A percentile compares a stretch with the other conserved stretches of the same genome.
These are phyloP conservation scores for Penicillium argentinense DNA, from an alignment of 495 filamentous ascomycete genomes.

Conservation along the genomic window DNA sequence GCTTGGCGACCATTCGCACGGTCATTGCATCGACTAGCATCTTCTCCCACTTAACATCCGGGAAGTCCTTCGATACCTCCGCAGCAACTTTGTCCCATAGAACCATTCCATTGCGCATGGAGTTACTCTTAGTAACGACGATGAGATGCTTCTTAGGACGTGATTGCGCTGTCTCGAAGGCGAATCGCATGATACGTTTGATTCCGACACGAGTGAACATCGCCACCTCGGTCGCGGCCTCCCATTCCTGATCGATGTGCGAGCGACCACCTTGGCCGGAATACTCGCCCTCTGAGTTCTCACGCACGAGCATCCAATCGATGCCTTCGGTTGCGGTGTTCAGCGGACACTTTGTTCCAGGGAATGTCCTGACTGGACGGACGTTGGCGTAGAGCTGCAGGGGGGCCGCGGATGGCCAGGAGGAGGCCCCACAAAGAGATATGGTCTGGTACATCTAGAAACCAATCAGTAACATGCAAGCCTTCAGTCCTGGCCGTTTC, in stretches of 20 bases:
- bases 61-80: conserved; percentile 40
- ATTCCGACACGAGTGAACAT: conserved; percentile 49
- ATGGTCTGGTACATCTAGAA: conserved; percentile 49
- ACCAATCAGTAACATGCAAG: background rate
- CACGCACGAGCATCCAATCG: conserved; percentile 52
- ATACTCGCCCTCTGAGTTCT: conserved; percentile 54
- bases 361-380: conserved; percentile 44
- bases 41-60: conserved; percentile 48
- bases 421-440: conserved; percentile 52
- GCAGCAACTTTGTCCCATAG: conserved; percentile 49
- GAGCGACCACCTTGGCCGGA: conserved; percentile 49
- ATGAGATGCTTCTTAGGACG: conserved; percentile 44
- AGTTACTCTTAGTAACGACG: conserved; percentile 54
- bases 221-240: conserved; percentile 46
- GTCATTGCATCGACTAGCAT: conserved; percentile 57
- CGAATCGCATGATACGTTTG: conserved; percentile 50
- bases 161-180: conserved; percentile 42
- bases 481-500: background rate
- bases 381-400: conserved; percentile 54
- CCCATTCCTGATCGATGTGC: conserved; percentile 44
- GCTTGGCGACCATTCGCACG: conserved; percentile 47
- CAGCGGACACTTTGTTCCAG: conserved; percentile 44
- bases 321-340: conserved; percentile 34
- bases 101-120: conserved; percentile 51
- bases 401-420: conserved; percentile 47